Percentiles rank a stretch among this genome's conserved stretches.
Evolutionary conservation across 305 asterid genomes (phyloP).

Genomic region (Andrographis paniculata): DNA sequence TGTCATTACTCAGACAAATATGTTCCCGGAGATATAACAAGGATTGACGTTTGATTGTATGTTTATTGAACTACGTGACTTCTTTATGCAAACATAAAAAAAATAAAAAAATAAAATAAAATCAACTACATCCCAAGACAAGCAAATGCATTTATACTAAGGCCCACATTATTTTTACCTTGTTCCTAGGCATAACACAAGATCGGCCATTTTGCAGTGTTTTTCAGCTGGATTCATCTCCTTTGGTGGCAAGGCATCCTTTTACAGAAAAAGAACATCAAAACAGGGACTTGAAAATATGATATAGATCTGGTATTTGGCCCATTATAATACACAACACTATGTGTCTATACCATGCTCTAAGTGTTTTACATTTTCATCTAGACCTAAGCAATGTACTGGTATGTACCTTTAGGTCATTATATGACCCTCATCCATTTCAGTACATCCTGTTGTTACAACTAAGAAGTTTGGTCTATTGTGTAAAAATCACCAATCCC

Average conservation of each 20-base stretch:
- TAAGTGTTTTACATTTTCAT: too few species aligned
- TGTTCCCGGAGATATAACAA: not conserved
- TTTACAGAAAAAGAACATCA: conserved; percentile 20
- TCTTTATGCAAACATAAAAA: not conserved
- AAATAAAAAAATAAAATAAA: not conserved
- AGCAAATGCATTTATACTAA: conserved; percentile 15
- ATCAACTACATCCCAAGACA: conserved; percentile 2
- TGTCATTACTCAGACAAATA: not conserved
- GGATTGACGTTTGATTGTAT: not conserved
- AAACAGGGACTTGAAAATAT: conserved; percentile 17
- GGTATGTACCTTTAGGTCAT: too few species aligned
- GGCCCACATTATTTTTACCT: conserved; percentile 45
- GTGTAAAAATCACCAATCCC: too few species aligned
- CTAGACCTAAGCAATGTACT: too few species aligned
- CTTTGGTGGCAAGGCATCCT: conserved; percentile 91
- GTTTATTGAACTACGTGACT: not conserved
- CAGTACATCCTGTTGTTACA: too few species aligned
- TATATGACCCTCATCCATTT: too few species aligned
- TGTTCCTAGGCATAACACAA: conserved; percentile 87
- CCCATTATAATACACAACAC: conserved; percentile 12
- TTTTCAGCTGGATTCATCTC: conserved; percentile 92
- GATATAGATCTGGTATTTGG: conserved; percentile 3
- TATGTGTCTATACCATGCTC: too few species aligned
- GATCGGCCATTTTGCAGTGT: conserved; percentile 93
- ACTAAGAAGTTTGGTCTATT: too few species aligned